Evolutionary conservation across 2,329 filamentous ascomycete species (phyloP).

Genomic region (Stromatinia cepivora): DNA sequence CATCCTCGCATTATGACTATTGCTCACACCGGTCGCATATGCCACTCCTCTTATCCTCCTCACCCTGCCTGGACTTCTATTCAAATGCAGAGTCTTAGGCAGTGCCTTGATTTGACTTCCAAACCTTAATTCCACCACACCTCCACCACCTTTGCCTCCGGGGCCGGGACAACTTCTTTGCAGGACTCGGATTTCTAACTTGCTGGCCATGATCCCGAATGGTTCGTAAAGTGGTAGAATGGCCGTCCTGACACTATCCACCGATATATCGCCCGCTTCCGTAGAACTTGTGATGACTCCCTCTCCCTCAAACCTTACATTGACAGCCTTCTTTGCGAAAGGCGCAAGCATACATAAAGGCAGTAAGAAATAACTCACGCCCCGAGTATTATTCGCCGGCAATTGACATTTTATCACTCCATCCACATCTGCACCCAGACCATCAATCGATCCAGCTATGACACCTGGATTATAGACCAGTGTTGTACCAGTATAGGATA

Average conservation of each 20-base stretch:
- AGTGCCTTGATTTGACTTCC: constrained; percentile 82
- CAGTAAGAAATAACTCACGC: constrained; percentile 88
- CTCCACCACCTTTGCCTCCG: constrained; percentile 77
- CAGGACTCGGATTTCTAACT: constrained; percentile 83
- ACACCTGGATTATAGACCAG: constrained; percentile 89
- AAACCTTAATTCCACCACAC: constrained; percentile 90
- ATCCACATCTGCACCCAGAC: constrained; percentile 64
- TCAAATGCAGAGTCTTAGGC: constrained; percentile 88
- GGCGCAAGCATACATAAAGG: constrained; percentile 88
- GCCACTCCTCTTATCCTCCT: constrained; percentile 90
- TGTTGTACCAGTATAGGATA: constrained; percentile 93
- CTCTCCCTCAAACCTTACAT: constrained; percentile 83
- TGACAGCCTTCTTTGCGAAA: constrained; percentile 88
- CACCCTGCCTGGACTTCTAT: constrained; percentile 78
- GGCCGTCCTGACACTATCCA: constrained; percentile 91
- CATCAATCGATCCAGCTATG: constrained; percentile 79
- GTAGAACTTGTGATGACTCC: constrained; percentile 92
- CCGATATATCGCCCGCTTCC: constrained; percentile 79
- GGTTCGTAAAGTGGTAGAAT: constrained; percentile 85
- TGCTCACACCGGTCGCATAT: constrained; percentile 88
- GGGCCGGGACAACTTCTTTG: constrained; percentile 75
- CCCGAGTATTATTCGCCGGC: constrained; percentile 73
- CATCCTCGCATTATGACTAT: constrained; percentile 91
- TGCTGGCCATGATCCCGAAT: constrained; percentile 78
- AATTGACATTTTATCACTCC: constrained; percentile 75